These are phyloP conservation scores for Blastobotrys elegans DNA, from an alignment of 1,139 yeast species.

Conservation along the genomic window DNA sequence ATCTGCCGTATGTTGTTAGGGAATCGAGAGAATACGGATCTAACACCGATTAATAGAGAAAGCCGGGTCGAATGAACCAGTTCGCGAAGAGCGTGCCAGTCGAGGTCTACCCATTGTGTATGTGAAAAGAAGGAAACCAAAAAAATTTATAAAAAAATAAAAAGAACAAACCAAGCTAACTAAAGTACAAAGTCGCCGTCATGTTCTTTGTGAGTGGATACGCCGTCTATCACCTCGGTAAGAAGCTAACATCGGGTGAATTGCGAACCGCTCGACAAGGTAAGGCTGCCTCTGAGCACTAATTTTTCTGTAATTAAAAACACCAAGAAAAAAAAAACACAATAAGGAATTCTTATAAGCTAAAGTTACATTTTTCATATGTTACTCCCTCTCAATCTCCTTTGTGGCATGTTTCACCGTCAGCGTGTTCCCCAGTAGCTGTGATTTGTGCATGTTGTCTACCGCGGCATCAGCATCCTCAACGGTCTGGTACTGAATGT, in stretches of 20 bases:
- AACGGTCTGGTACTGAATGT: constrained; percentile 29
- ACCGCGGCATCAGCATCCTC: constrained; percentile 36
- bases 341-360: background rate
- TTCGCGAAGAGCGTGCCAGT: constrained; percentile 23
- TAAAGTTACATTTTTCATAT: background rate
- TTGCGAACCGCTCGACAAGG: constrained; percentile 30
- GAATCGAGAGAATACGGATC: too few species aligned
- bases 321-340: background rate
- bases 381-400: constrained; percentile 3
- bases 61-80: constrained; percentile 6
- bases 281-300: constrained; percentile 11
- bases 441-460: constrained; percentile 35
- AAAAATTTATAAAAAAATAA: constrained; percentile 1
- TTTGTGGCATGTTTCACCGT: constrained; percentile 26
- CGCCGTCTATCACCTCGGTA: constrained; percentile 26
- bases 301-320: background rate
- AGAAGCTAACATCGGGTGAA: constrained; percentile 27
- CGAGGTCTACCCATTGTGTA: constrained; percentile 32
- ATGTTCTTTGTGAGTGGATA: constrained; percentile 29
- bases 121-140: constrained; percentile 14
- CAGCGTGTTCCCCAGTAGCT: constrained; percentile 28
- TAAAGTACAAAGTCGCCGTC: constrained; percentile 23
- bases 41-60: constrained; percentile 4
- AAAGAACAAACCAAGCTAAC: constrained; percentile 1
- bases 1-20: constrained; percentile 31